Base-by-base conservation (phyloP, 2,329 filamentous ascomycete genomes). In the Chalaropsis ovoidea region DNA sequence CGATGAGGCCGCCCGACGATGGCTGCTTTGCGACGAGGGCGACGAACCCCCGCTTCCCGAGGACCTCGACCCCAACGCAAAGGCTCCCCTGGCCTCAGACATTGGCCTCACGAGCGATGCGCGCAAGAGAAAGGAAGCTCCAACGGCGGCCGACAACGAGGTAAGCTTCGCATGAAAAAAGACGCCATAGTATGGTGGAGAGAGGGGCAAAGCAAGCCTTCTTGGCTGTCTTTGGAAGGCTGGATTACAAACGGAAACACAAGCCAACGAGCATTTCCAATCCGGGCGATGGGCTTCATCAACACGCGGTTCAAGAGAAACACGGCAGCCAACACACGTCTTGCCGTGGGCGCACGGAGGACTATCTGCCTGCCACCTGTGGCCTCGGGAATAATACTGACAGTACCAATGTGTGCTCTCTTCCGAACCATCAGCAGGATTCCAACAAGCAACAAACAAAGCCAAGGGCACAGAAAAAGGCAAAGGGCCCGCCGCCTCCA, bases 1-100 rank as follows among this genome's bases (percentile, higher is more conserved):
- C 77, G 86, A 95, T 75, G 76, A 81, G 62, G 80, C 79, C 62
- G 76, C 86, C 70, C 86, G 84, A 76, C 82, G 84, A 75, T 96
- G 92, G 92, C 81, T 90, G 64, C 86, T 85, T 70, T 58, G 60
- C 27, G 61, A 68, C 13, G 79, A 83, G 15, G 78, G 64, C 31
- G 63, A 62, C 24, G 42, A 58, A 19, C 11, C 52, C 56, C 67
- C 70, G 47, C 71, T 72, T 69, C 69, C 19, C n/a, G 45, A 63
- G 43, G 35, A 41, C 17, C 22, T 63, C n/a, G n/a, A 54, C 19
- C 1, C 42, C 17, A 42, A 24, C 62, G 45, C 45, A 13, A 17
- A 49, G 45, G 27, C 6, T 7, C n/a, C 15, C 19, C 13, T 27
- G 19, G 22, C n/a, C n/a, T 7, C 45, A 15, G 45, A 54, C 15